These are phyloP conservation scores for Kwoniella bestiolae DNA, from an alignment of 768 basidiomycete genomes.

Conservation along the genomic window DNA sequence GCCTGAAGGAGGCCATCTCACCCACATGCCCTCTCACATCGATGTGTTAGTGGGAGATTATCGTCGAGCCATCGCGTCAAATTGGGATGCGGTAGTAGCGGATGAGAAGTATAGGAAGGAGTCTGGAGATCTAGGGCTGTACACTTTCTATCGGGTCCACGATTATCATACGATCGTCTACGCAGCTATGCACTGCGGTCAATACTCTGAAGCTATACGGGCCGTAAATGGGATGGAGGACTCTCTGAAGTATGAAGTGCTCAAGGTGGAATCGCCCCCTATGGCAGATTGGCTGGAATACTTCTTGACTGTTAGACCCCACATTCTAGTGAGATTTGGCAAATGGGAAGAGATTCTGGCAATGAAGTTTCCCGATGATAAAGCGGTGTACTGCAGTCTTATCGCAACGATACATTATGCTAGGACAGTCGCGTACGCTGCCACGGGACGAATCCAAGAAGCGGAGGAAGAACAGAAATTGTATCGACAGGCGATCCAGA, in stretches of 20 bases:
- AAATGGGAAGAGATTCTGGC: constrained; percentile 44
- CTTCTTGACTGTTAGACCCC: constrained; percentile 24
- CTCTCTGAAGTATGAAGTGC: constrained; percentile 21
- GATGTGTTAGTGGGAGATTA: constrained; percentile 51
- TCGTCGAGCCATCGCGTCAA: constrained; percentile 42
- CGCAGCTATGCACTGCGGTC: constrained; percentile 46
- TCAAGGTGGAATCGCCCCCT: constrained; percentile 23
- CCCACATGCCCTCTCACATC: constrained; percentile 53
- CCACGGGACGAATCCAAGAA: constrained; percentile 23
- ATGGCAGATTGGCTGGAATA: constrained; percentile 36
- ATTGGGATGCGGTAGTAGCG: constrained; percentile 32
- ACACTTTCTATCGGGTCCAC: constrained; percentile 46
- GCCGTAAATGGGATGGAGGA: constrained; percentile 34
- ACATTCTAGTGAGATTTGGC: constrained; percentile 49
- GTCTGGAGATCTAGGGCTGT: constrained; percentile 28
- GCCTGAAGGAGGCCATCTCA: constrained; percentile 47
- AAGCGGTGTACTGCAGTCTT: constrained; percentile 28
- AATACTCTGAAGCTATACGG: constrained; percentile 34
- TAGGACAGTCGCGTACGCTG: constrained; percentile 41
- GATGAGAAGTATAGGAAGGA: constrained; percentile 35
- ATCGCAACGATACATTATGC: constrained; percentile 38
- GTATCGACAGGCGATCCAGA: constrained; percentile 20
- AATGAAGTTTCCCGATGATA: constrained; percentile 21
- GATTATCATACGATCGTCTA: constrained; percentile 44
- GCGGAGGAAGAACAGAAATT: constrained; percentile 26